A percentile compares a stretch with the other conserved stretches of the same genome.
Evolutionary conservation across 2,329 filamentous ascomycete genomes (phyloP).

Genomic region (Rhynchosporium secalis): DNA sequence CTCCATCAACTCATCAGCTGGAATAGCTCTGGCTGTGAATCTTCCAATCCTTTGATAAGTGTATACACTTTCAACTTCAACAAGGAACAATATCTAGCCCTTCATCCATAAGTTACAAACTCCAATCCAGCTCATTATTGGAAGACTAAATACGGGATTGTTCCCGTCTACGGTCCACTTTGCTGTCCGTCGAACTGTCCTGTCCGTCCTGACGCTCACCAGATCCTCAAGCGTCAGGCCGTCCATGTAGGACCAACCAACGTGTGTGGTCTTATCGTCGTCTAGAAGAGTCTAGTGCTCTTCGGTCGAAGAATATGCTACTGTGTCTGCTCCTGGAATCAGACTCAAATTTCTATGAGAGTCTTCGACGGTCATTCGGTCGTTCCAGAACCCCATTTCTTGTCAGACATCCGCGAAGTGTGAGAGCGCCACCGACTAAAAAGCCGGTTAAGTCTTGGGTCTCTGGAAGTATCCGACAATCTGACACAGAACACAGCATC

Average conservation of each 20-base stretch:
- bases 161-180: background rate
- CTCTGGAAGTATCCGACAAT: background rate
- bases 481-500: background rate
- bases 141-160: background rate
- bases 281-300: background rate
- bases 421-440: background rate
- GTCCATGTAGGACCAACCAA: background rate
- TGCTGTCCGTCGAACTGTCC: background rate
- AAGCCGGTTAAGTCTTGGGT: background rate
- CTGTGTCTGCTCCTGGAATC: background rate
- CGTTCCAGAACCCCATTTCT: background rate
- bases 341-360: background rate
- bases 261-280: background rate
- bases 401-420: background rate
- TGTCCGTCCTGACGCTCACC: background rate
- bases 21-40: background rate
- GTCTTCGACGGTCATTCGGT: background rate
- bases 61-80: background rate
- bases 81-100: background rate
- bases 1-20: background rate
- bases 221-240: background rate
- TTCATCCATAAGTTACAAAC: background rate
- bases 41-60: background rate
- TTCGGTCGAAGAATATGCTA: background rate
- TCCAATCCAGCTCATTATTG: conserved; percentile 1